Conservation (phyloP, 2,329 filamentous ascomycete species). For the Ascochyta koolunga region DNA sequence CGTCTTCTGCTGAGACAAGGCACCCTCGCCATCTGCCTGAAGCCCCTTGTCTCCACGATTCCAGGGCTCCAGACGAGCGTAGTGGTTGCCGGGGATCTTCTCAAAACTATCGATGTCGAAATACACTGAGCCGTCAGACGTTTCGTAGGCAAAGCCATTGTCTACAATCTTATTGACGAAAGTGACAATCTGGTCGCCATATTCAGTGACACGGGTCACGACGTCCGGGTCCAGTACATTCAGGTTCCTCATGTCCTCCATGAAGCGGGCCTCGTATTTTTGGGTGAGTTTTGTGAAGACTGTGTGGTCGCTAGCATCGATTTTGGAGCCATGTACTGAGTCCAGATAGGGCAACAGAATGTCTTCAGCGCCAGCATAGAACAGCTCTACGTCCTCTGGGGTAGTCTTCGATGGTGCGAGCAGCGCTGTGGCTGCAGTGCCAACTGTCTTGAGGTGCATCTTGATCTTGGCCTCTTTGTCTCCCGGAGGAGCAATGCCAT, state of each 20-base stretch:
- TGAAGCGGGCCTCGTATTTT: conserved; percentile 86
- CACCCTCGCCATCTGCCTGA: conserved; percentile 88
- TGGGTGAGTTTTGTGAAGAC: conserved; percentile 88
- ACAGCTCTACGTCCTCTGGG: conserved; percentile 50
- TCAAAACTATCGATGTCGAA: conserved; percentile 92
- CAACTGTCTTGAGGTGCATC: conserved; percentile 77
- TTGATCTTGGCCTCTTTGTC: conserved; percentile 87
- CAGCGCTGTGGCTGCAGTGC: conserved; percentile 61
- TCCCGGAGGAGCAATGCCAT: conserved; percentile 61
- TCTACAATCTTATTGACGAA: conserved; percentile 84
- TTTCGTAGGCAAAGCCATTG: conserved; percentile 83
- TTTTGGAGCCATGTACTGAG: conserved; percentile 60
- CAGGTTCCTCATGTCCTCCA: conserved; percentile 82
- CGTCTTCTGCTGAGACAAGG: conserved; percentile 63
- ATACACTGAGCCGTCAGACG: conserved; percentile 83
- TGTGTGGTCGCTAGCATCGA: conserved; percentile 66
- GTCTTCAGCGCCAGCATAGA: conserved; percentile 66
- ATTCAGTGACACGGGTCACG: conserved; percentile 90
- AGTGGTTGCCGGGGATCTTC: conserved; percentile 75
- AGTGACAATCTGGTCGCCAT: conserved; percentile 81
- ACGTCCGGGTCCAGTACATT: conserved; percentile 85
- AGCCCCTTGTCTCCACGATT: conserved; percentile 82
- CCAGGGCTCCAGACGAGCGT: conserved; percentile 84
- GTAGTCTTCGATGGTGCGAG: conserved; percentile 36
- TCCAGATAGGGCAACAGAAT: conserved; percentile 86